Evolutionary conservation across 768 basidiomycete species (phyloP).

Genomic region (Serpula lacrymans): DNA sequence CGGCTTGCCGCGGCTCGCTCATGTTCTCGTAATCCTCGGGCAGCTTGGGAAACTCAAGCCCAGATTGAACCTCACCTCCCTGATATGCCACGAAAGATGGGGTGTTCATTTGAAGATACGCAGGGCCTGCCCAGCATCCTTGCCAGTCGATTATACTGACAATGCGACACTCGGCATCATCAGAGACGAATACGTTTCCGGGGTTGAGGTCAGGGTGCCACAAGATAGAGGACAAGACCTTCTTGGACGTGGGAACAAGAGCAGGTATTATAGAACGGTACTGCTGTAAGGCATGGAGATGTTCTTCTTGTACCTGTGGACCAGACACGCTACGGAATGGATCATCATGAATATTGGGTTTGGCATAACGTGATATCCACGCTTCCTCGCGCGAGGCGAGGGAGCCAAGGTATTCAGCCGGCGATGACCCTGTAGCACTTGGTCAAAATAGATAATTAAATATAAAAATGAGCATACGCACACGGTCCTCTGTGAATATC

Average conservation of each 20-base stretch:
- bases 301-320: conserved; percentile 13
- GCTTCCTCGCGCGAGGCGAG: conserved; percentile 18
- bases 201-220: conserved; percentile 29
- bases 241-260: conserved; percentile 17
- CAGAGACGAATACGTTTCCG: conserved; percentile 22
- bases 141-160: conserved; percentile 30
- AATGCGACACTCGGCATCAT: conserved; percentile 12
- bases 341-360: conserved; percentile 13
- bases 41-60: conserved; percentile 12
- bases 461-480: conserved; percentile 13
- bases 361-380: conserved; percentile 10
- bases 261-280: conserved; percentile 19
- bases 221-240: conserved; percentile 18
- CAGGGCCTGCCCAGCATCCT: conserved; percentile 14
- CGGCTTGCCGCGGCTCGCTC: conserved; percentile 7
- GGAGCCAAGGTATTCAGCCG: conserved; percentile 16
- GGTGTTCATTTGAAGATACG: conserved; percentile 12
- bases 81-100: conserved; percentile 10
- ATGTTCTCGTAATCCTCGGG: conserved; percentile 9
- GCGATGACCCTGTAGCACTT: conserved; percentile 13
- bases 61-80: conserved; percentile 4
- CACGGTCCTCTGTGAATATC: conserved; percentile 30
- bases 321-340: conserved; percentile 13
- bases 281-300: conserved; percentile 18
- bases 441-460: conserved; percentile 4